These are phyloP conservation scores for Ceratocystis eucalypticola DNA, from an alignment of 2,329 filamentous ascomycete species.

Conservation along the genomic window DNA sequence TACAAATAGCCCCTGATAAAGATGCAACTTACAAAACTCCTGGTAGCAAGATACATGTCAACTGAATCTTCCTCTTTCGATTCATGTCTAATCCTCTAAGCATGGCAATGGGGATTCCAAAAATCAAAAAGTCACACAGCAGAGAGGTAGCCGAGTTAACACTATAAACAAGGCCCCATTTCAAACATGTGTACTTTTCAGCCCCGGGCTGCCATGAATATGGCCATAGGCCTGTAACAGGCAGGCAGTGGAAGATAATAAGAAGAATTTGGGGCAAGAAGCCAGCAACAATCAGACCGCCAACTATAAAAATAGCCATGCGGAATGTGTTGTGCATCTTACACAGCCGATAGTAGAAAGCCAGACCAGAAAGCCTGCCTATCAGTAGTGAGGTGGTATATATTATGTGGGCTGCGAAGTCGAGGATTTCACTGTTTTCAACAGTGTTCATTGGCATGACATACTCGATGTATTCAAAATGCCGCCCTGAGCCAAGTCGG, in stretches of 20 bases:
- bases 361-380: conserved; percentile 38
- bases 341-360: conserved; percentile 37
- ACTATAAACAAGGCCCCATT: conserved; percentile 39
- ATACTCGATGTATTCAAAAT: conserved; percentile 34
- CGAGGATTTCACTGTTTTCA: conserved; percentile 33
- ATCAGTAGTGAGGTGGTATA: conserved; percentile 38
- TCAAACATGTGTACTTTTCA: conserved; percentile 32
- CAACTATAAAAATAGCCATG: conserved; percentile 27
- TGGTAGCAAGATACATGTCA: conserved; percentile 35
- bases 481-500: conserved; percentile 34
- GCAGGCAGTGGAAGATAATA: conserved; percentile 38
- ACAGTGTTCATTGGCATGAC: conserved; percentile 32
- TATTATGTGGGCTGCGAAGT: conserved; percentile 38
- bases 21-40: conserved; percentile 32
- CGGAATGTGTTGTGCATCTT: conserved; percentile 28
- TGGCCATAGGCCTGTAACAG: conserved; percentile 39
- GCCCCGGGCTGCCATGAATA: conserved; percentile 33
- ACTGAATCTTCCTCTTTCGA: conserved; percentile 33
- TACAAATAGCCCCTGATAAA: background rate
- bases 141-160: conserved; percentile 38
- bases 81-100: conserved; percentile 34
- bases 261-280: conserved; percentile 37
- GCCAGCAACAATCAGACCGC: conserved; percentile 29
- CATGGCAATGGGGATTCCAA: conserved; percentile 37
- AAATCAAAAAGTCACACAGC: conserved; percentile 37